A percentile compares a stretch with the other conserved stretches of the same genome.
phyloP scores from a whole-genome alignment of 1,284 basidiomycete species.

The Naganishia liquefaciens region DNA sequence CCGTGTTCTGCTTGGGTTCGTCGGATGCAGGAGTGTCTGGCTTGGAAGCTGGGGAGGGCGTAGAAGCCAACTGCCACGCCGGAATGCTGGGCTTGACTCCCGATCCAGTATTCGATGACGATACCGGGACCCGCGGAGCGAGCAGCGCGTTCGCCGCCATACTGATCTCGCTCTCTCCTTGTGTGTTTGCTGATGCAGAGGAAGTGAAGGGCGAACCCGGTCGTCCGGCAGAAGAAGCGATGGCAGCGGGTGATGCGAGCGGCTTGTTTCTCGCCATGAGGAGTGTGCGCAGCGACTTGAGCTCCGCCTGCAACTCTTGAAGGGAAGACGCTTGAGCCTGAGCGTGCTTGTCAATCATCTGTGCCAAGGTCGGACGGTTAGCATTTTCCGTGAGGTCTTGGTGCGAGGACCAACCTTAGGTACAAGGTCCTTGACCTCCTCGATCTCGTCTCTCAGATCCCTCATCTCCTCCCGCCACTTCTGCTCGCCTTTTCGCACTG shows the following conservation, averaged over 20 bases:
- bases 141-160: constrained; percentile 49
- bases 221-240: constrained; percentile 26
- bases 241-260: constrained; percentile 44
- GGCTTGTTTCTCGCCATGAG: constrained; percentile 75
- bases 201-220: constrained; percentile 53
- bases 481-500: constrained; percentile 74
- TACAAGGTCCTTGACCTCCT: constrained; percentile 83
- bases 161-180: constrained; percentile 28
- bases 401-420: constrained; percentile 68
- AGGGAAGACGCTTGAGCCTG: constrained; percentile 69
- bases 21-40: constrained; percentile 21
- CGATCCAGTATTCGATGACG: neutral
- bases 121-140: constrained; percentile 38
- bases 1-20: neutral
- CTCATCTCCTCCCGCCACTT: constrained; percentile 86
- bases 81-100: constrained; percentile 72
- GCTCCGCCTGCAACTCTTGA: constrained; percentile 77
- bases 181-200: constrained; percentile 42
- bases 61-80: constrained; percentile 73
- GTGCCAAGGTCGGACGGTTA: constrained; percentile 18
- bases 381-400: neutral
- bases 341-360: constrained; percentile 95
- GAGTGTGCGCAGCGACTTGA: constrained; percentile 91
- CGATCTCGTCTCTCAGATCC: constrained; percentile 86
- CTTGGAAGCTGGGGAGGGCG: neutral